phyloP scores from a whole-genome alignment of 495 filamentous ascomycete genomes.

The Amniculicola lignicola region DNA sequence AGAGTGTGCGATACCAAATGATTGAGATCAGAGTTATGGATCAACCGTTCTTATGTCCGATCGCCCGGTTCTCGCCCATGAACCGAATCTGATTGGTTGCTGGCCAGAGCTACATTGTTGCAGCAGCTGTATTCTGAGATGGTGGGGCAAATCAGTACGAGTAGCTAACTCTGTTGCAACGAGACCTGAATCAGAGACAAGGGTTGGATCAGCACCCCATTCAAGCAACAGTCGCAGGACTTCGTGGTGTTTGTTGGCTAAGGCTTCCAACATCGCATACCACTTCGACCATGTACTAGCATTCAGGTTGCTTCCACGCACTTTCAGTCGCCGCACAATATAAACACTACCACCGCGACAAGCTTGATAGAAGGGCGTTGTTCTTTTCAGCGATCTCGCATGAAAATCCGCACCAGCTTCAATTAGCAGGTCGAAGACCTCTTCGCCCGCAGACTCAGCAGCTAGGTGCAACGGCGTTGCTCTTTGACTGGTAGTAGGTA shows the following conservation, averaged over 20 bases:
- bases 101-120: too few relatives aligned
- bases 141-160: too few relatives aligned
- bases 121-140: too few relatives aligned
- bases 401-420: slow-evolving; percentile 1
- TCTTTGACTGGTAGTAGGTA: neutral
- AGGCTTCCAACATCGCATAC: slow-evolving; percentile 5
- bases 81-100: too few relatives aligned
- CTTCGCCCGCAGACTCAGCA: neutral
- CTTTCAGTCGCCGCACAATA: neutral
- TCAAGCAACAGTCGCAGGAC: slow-evolving; percentile 2
- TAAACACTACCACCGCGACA: neutral
- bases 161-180: too few relatives aligned
- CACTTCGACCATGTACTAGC: neutral
- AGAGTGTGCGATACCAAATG: too few relatives aligned
- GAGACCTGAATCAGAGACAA: too few relatives aligned
- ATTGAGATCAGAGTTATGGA: too few relatives aligned
- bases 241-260: neutral
- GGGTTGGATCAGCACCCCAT: slow-evolving; percentile 13
- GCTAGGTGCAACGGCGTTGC: slow-evolving; percentile 5
- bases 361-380: slow-evolving; percentile 12
- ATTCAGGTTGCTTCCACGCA: slow-evolving; percentile 1
- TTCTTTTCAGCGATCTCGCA: neutral
- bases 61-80: too few relatives aligned
- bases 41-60: too few relatives aligned
- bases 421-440: slow-evolving; percentile 1